Evolutionary conservation across 768 basidiomycete species (phyloP).

Genomic region (Suillus variegatus): DNA sequence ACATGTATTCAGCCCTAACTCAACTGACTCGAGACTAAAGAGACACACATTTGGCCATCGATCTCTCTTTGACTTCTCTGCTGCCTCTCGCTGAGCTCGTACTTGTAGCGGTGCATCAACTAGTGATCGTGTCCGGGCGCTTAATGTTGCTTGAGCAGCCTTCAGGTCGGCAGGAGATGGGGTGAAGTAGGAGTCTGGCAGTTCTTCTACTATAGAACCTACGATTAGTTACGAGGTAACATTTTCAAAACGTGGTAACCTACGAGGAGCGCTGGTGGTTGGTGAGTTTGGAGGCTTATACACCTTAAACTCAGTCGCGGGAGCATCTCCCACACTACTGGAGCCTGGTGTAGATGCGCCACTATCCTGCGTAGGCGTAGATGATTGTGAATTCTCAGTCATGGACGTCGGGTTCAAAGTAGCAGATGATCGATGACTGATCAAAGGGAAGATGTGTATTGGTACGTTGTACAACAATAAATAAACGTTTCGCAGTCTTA

Average conservation of each 20-base stretch:
- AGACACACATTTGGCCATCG: constrained; percentile 69
- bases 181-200: constrained; percentile 75
- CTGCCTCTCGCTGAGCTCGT: constrained; percentile 62
- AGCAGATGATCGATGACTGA: constrained; percentile 19
- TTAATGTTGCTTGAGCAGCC: constrained; percentile 62
- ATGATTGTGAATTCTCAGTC: constrained; percentile 23
- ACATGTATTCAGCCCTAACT: constrained; percentile 17
- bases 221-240: constrained; percentile 9
- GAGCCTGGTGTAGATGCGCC: background rate
- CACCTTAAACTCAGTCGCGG: constrained; percentile 41
- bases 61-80: constrained; percentile 57
- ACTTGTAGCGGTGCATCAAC: constrained; percentile 71
- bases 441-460: constrained; percentile 17
- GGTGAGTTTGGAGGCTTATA: constrained; percentile 43
- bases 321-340: background rate
- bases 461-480: constrained; percentile 14
- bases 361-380: background rate
- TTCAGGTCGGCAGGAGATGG: constrained; percentile 73
- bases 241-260: constrained; percentile 21
- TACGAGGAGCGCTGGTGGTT: constrained; percentile 33
- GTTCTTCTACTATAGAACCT: constrained; percentile 37
- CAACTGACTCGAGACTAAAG: background rate
- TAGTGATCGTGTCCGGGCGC: constrained; percentile 61
- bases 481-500: constrained; percentile 9
- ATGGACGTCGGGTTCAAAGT: constrained; percentile 20